Conservation (phyloP, 768 basidiomycete genomes). For the Crepidotus variabilis region DNA sequence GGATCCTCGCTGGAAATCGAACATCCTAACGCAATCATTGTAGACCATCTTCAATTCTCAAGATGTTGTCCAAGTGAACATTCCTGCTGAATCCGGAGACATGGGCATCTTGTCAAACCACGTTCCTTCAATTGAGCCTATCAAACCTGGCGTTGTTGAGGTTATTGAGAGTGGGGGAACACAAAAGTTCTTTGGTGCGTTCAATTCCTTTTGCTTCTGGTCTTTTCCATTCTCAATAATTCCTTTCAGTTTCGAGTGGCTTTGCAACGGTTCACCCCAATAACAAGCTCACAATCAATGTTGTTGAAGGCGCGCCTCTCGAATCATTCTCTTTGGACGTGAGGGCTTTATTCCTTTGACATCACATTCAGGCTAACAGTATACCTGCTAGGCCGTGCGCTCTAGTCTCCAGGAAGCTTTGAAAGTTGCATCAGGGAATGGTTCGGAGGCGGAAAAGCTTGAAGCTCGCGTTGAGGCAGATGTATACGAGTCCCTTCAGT, state of each 20-base stretch:
- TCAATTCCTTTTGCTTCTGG: constrained; percentile 20
- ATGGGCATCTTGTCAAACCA: constrained; percentile 99
- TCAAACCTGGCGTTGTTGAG: constrained; percentile 93
- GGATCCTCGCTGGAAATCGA: constrained; percentile 2
- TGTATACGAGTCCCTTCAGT: constrained; percentile 93
- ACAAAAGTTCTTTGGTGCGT: constrained; percentile 98
- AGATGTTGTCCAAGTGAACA: constrained; percentile 95
- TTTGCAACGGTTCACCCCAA: constrained; percentile 98
- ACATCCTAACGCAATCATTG: constrained; percentile 9
- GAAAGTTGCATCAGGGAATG: constrained; percentile 74
- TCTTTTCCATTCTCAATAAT: constrained; percentile 1
- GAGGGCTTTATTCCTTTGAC: not conserved
- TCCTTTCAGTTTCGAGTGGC: constrained; percentile 77
- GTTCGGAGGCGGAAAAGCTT: constrained; percentile 89
- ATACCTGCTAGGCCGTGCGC: constrained; percentile 72
- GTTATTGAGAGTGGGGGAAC: constrained; percentile 78
- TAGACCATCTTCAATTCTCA: constrained; percentile 88
- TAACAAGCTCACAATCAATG: constrained; percentile 95
- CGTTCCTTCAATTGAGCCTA: constrained; percentile 93
- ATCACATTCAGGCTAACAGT: constrained; percentile 1
- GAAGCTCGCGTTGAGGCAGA: constrained; percentile 94
- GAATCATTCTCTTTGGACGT: constrained; percentile 92
- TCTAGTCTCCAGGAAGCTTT: constrained; percentile 86
- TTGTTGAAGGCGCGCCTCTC: constrained; percentile 91
- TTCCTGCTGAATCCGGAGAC: constrained; percentile 91